Conservation (phyloP, 2,329 filamentous ascomycete genomes). For the Gnomoniopsis sp. region DNA sequence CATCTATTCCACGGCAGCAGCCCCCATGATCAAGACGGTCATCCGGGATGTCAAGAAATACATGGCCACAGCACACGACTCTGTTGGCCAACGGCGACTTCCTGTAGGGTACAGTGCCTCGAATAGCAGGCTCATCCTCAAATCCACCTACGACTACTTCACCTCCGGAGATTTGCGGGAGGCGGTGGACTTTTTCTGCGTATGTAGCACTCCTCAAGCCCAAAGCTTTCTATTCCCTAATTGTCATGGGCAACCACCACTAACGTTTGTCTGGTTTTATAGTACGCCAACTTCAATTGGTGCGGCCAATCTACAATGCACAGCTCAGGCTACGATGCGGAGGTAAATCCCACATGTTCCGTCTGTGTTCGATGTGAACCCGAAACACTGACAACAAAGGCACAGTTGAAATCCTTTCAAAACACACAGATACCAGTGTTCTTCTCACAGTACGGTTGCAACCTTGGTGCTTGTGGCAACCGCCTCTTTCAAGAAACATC, state of each 20-base stretch:
- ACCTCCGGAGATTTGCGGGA: slow-evolving; percentile 15
- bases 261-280: not conserved
- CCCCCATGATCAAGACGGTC: slow-evolving; percentile 23
- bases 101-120: slow-evolving; percentile 17
- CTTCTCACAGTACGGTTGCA: slow-evolving; percentile 62
- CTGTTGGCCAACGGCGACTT: slow-evolving; percentile 10
- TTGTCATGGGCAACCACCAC: not conserved
- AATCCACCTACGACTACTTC: slow-evolving; percentile 16
- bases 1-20: slow-evolving; percentile 10
- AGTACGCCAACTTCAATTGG: slow-evolving; percentile 57
- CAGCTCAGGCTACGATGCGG: slow-evolving; percentile 46
- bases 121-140: slow-evolving; percentile 12
- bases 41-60: slow-evolving; percentile 27
- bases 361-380: not conserved
- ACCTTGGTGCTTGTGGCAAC: slow-evolving; percentile 37
- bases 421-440: slow-evolving; percentile 57
- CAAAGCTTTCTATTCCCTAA: no score
- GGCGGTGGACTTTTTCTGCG: slow-evolving; percentile 18
- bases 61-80: slow-evolving; percentile 17
- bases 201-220: not conserved
- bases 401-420: slow-evolving; percentile 44
- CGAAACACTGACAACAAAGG: not conserved
- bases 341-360: not conserved
- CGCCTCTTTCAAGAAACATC: slow-evolving; percentile 57
- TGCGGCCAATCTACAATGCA: slow-evolving; percentile 49